Evolutionary conservation across 306 rosid species (phyloP), one percentile per base, ranked within the genome.

Genomic region (Pachyrhizus erosus): DNA sequence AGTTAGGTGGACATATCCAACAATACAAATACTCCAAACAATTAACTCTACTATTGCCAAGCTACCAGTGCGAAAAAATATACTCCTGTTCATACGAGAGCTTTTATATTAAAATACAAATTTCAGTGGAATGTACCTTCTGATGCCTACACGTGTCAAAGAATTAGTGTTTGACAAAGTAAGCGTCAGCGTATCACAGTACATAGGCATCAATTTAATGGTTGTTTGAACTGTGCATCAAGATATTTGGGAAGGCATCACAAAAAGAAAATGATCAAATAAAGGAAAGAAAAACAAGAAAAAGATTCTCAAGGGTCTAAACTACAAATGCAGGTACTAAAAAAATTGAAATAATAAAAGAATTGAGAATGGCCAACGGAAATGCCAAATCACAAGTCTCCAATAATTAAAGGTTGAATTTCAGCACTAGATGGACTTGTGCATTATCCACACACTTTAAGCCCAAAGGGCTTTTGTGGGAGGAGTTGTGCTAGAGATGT

Each of bases 321-420:
- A 15, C 61, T 72, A 34, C 29, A n/a, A 48, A 9, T 24, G 58
- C 24, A 17, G 24, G 61, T 33, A 71, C 8, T 23, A 8, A 9
- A 70, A 27, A n/a, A 31, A 51, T 33, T 33, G 37, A 33, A 33
- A 33, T 33, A 5, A 33, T 23, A 8, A 5, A 70, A 27, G 27
- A 31, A 51, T 75, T 17, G 60, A 26, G n/a, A 61, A 26, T 62
- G 21, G 29, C 11, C 11, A 26, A 26, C 0, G 15, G 20, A 42
- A 14, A 76, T 43, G 26, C 61, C 43, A 61, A 76, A 43, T 76
- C 33, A 76, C 45, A 76, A 52, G 60, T 42, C 34, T 31, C 4
- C 3, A 31, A n/a, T 52, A 52, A 52, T 5, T 7, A 52, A 52
- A 52, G 6, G 23, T 51, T 18, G 26, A 52, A 52, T 18, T 52